phyloP scores from a whole-genome alignment of 2,329 filamentous ascomycete genomes.

The Tolypocladium guangdongense region DNA sequence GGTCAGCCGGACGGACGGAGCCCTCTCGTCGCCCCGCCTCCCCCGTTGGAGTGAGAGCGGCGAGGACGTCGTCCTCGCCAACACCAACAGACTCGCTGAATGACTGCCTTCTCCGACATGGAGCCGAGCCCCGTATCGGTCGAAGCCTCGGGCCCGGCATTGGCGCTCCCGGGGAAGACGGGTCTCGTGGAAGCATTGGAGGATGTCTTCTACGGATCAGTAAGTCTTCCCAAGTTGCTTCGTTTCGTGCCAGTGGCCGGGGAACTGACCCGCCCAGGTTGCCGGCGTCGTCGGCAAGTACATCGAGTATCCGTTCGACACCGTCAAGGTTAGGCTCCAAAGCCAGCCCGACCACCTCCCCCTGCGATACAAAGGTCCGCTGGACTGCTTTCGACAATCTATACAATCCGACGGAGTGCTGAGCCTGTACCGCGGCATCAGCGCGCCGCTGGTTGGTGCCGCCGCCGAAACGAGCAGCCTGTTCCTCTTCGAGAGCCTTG shows the following conservation, averaged over 20 bases:
- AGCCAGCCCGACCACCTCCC: slow-evolving; percentile 83
- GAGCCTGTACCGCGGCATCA: slow-evolving; percentile 86
- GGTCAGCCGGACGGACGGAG: background rate
- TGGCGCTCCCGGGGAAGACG: slow-evolving; percentile 24
- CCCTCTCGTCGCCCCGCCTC: background rate
- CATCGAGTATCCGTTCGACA: slow-evolving; percentile 98
- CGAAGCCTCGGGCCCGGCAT: slow-evolving; percentile 13
- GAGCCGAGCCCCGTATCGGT: slow-evolving; percentile 19
- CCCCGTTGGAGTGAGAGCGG: background rate
- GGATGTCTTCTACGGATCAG: slow-evolving; percentile 81
- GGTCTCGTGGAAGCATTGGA: slow-evolving; percentile 60
- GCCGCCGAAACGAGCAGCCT: slow-evolving; percentile 86
- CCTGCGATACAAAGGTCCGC: slow-evolving; percentile 69
- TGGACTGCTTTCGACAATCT: slow-evolving; percentile 90
- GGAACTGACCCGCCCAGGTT: slow-evolving; percentile 32
- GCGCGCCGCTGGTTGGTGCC: slow-evolving; percentile 79
- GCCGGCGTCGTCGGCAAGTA: slow-evolving; percentile 88
- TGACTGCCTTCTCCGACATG: slow-evolving; percentile 10
- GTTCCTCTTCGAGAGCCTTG: slow-evolving; percentile 79
- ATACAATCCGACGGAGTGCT: slow-evolving; percentile 66
- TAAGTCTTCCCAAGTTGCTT: slow-evolving; percentile 29
- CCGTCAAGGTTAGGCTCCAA: slow-evolving; percentile 92
- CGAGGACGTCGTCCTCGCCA: background rate
- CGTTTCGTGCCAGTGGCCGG: background rate
- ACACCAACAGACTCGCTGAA: background rate